These are phyloP conservation scores for Clonostachys chloroleuca DNA, from an alignment of 2,329 filamentous ascomycete genomes.

Conservation along the genomic window DNA sequence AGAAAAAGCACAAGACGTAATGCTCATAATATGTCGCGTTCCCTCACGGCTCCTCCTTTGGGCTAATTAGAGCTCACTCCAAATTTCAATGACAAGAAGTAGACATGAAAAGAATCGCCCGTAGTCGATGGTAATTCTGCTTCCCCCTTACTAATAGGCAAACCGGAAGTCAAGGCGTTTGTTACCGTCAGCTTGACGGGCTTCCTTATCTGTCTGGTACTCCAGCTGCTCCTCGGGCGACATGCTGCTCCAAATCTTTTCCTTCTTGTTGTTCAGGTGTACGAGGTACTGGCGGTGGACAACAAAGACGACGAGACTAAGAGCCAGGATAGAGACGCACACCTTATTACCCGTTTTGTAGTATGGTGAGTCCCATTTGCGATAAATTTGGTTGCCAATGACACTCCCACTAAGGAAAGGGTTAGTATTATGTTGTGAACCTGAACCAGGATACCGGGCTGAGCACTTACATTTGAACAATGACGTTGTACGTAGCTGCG, in stretches of 20 bases:
- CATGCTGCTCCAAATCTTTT: conserved; percentile 38
- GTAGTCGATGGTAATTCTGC: too few species aligned
- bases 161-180: conserved; percentile 47
- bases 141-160: conserved; percentile 23
- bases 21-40: too few species aligned
- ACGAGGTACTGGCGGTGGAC: conserved; percentile 37
- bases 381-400: conserved; percentile 42
- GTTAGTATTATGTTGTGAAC: not conserved
- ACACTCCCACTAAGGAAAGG: conserved; percentile 25
- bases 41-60: too few species aligned
- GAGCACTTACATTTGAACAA: conserved; percentile 31
- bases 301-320: conserved; percentile 44
- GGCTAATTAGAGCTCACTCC: too few species aligned
- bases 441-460: not conserved
- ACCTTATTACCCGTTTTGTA: conserved; percentile 55
- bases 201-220: conserved; percentile 39
- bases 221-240: conserved; percentile 32
- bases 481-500: conserved; percentile 41
- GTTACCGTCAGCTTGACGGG: conserved; percentile 41
- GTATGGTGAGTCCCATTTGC: conserved; percentile 45
- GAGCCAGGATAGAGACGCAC: conserved; percentile 44
- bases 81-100: too few species aligned
- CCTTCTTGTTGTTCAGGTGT: conserved; percentile 42
- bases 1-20: too few species aligned
- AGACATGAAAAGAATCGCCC: too few species aligned